These are phyloP conservation scores for Testicularia cyperi DNA, from an alignment of 1,284 basidiomycete species.

Conservation along the genomic window DNA sequence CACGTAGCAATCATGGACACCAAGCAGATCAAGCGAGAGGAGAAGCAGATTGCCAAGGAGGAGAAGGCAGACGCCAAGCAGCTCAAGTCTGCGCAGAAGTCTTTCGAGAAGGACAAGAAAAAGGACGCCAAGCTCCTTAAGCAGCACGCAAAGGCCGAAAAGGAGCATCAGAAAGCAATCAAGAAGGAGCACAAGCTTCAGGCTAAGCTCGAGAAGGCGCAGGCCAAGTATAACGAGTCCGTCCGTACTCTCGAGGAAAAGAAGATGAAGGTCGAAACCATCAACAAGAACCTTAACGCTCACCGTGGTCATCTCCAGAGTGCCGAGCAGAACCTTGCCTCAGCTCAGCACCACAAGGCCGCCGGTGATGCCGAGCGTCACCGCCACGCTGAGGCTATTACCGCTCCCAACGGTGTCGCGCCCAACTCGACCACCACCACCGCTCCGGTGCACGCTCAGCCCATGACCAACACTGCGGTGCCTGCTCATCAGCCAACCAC, in stretches of 20 bases:
- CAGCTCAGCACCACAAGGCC: slow-evolving; percentile 22
- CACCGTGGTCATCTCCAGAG: slow-evolving; percentile 11
- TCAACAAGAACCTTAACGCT: slow-evolving; percentile 9
- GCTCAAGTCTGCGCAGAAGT: slow-evolving; percentile 17
- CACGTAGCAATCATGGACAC: too few species aligned
- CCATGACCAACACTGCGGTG: too few species aligned
- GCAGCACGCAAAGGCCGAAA: slow-evolving; percentile 17
- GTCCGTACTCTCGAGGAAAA: slow-evolving; percentile 27
- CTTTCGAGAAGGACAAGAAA: slow-evolving; percentile 20
- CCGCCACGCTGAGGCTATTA: slow-evolving; percentile 16
- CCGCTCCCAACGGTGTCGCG: too few species aligned
- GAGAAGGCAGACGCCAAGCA: slow-evolving; percentile 25
- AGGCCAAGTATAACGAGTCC: slow-evolving; percentile 25
- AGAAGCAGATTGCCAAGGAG: slow-evolving; percentile 28
- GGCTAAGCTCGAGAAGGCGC: slow-evolving; percentile 28
- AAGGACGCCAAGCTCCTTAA: slow-evolving; percentile 24
- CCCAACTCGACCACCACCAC: background rate
- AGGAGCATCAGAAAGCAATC: slow-evolving; percentile 31
- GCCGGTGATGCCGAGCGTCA: slow-evolving; percentile 13
- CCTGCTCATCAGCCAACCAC: too few species aligned
- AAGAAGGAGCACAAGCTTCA: slow-evolving; percentile 31
- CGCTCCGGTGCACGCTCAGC: background rate
- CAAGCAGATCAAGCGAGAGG: slow-evolving; percentile 23
- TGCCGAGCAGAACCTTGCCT: slow-evolving; percentile 19
- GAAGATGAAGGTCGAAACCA: slow-evolving; percentile 30